A percentile compares a stretch with the other conserved stretches of the same genome.
Evolutionary conservation across 108 stramenopile species (phyloP).

Genomic region (Skeletonema tropicum): DNA sequence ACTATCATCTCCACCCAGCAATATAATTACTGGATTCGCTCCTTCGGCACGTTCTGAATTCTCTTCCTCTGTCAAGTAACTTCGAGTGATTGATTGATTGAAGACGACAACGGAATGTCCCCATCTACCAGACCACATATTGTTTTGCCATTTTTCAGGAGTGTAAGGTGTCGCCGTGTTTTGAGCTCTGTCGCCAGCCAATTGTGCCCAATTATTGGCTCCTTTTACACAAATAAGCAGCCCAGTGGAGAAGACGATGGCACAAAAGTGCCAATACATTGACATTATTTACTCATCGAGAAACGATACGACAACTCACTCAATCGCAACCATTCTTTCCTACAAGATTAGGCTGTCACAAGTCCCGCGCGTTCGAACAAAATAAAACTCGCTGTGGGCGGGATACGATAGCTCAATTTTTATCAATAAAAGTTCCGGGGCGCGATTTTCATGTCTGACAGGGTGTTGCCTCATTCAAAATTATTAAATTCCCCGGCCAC

Average conservation of each 20-base stretch:
- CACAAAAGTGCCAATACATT: neutral
- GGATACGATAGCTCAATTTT: no score
- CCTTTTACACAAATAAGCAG: neutral
- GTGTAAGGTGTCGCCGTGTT: constrained; percentile 55
- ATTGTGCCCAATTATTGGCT: constrained; percentile 57
- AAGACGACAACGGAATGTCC: constrained; percentile 55
- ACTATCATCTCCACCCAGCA: constrained; percentile 62
- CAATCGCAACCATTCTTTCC: no score
- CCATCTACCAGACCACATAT: constrained; percentile 59
- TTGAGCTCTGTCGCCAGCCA: constrained; percentile 49
- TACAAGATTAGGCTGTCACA: no score
- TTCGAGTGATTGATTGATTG: constrained; percentile 33
- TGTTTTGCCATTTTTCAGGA: constrained; percentile 45
- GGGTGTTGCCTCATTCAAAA: no score
- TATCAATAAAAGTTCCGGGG: no score
- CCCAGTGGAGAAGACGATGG: neutral
- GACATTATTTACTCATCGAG: no score
- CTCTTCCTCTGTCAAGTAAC: constrained; percentile 51
- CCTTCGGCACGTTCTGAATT: constrained; percentile 29
- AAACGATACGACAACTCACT: no score
- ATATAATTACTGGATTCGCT: constrained; percentile 31
- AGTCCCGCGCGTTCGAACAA: no score
- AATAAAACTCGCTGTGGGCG: no score
- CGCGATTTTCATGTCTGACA: no score
- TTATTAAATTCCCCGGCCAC: no score